These are phyloP conservation scores for Coemansia sp. DNA, from an alignment of 192 early-diverging fungal genomes.

Conservation along the genomic window DNA sequence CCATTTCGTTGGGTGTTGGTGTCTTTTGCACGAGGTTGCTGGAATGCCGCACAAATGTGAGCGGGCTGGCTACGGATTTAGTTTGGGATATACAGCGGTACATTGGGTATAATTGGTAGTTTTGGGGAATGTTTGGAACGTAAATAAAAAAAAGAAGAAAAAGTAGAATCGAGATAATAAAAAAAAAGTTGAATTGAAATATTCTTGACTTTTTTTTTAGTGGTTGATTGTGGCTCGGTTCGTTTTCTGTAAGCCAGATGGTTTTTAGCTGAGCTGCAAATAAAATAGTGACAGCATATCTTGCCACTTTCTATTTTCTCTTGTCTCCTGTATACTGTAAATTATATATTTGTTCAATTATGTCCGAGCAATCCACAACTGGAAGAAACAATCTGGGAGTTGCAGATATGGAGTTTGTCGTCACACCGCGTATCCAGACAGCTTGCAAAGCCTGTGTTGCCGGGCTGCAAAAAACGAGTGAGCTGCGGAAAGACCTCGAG, in stretches of 20 bases:
- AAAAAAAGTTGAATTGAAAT: not conserved
- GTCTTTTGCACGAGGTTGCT: constrained; percentile 2
- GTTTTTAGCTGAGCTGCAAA: too few relatives aligned
- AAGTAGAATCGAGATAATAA: not conserved
- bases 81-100: constrained; percentile 13
- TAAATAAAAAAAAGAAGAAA: not conserved
- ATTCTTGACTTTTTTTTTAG: too few relatives aligned
- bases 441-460: constrained; percentile 23
- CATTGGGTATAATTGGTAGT: constrained; percentile 2
- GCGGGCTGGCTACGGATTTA: not conserved
- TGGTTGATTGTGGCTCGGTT: too few relatives aligned
- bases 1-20: constrained; percentile 13
- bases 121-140: not conserved
- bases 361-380: not conserved
- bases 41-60: not conserved
- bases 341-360: too few relatives aligned
- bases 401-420: constrained; percentile 1
- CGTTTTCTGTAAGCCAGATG: too few relatives aligned
- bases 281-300: too few relatives aligned
- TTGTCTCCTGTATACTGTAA: too few relatives aligned
- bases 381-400: not conserved
- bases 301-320: too few relatives aligned
- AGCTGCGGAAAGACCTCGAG: constrained; percentile 4
- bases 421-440: constrained; percentile 23
- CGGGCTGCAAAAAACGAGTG: constrained; percentile 2